Base-by-base conservation (phyloP, 345 rosid genomes). In the Firmiana major region DNA sequence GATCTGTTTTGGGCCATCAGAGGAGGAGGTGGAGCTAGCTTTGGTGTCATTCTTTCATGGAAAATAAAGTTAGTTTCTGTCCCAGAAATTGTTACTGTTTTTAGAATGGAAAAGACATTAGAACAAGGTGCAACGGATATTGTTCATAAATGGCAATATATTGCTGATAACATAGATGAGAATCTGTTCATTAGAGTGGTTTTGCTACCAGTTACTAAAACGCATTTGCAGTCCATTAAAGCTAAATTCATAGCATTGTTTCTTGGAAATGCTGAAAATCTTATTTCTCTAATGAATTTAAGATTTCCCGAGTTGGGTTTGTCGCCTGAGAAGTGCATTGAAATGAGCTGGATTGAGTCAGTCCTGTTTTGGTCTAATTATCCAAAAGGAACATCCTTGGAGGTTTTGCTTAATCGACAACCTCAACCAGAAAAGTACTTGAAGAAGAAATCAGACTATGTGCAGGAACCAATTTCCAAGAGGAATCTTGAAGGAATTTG, bases 1-100 rank as follows among this genome's bases (percentile, higher is more conserved):
- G 89, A 85, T 77, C 76, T 86, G 7, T 86, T 88, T 49, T 88
- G 91, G 89, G 91, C 89, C 0, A 86, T 88, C 24, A 48, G 85
- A 40, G 88, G 90, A 4, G 88, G 89, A 0, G 87, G 89, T 1
- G 86, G 84, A 9, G 85, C 82, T 0, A 88, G 87, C 48, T 88
- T 86, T 17, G 87, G 89, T 2, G 86, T 86, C 13, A 63, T 88
- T 5, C 62, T 88, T 45, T 64, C 86, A 0, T 88, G 85, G 80
- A 88, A 74, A 63, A 76, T 88, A 21, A 82, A 81, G 65, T 46
- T 88, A 28, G 91, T 84, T 31, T 40, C 76, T 6, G 81, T 81
- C 34, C 89, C 89, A 0, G 74, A 72, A 21, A 65, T 3, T 3
- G 88, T 86, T 19, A 86, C 89, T 0, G 84, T 85, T 53, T 88